Base-by-base conservation (phyloP, 2,329 filamentous ascomycete species). In the Claviceps purpurea region DNA sequence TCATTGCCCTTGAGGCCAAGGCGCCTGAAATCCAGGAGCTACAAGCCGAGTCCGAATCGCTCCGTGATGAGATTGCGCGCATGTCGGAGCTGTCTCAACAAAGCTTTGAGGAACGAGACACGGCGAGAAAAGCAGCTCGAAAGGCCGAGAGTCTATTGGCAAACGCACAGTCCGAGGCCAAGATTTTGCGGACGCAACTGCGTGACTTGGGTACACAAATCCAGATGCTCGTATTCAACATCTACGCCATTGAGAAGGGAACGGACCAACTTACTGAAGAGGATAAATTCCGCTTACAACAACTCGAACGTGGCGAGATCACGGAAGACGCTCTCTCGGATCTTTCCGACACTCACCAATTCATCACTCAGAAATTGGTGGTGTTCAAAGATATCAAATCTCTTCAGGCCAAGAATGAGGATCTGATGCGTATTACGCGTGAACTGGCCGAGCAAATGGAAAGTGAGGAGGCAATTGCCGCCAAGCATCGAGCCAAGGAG, bases 181-280 rank as follows among this genome's bases (percentile, higher is more conserved):
- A 86, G 55, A 87, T 96, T 41, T 73, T 95, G 24, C 85, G 85
- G 50, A 87, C 89, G 57, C 89, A 96, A 64, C 74, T 97, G 8
- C 85, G 91, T 38, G 93, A 97, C 65, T 77, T 95, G 20, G 89
- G 89, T 60, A 84, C 86, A 1, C 90, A 98, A 66, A 81, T 96
- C 57, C 94, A 95, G 65, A 84, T 95, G 63, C 77, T 98, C 5
- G 77, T 96, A 4, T 87, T 94, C 67, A 91, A 95, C 66, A 77
- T 89, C 53, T 84, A 94, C 61, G 82, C 87, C 20, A 81, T 83
- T 51, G 87, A 95, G 61, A 85, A 87, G 65, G 91, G 90, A 24
- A 69, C 85, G 47, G 82, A 85, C 41, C 76, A 83, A 52, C 75
- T 94, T 47, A 81, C 77, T 6, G 74, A 81, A 0, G 83, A 88